phyloP scores from a whole-genome alignment of 306 rosid species.

The Pterocarpus santalinus region DNA sequence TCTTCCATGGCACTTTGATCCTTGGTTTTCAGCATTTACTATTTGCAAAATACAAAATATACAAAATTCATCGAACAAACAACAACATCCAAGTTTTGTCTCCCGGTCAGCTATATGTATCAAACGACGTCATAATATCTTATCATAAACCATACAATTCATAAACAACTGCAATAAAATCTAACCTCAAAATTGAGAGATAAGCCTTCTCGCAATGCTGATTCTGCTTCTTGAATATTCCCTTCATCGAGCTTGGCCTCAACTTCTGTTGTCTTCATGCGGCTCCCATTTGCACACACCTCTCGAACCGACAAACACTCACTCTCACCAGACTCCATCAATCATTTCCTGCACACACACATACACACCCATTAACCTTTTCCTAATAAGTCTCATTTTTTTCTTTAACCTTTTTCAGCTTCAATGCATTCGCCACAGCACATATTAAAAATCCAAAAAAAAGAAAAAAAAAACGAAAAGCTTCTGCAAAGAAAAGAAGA shows the following conservation, averaged over 20 bases:
- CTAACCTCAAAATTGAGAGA: slow-evolving; percentile 87
- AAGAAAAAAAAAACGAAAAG: neutral
- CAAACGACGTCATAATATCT: neutral
- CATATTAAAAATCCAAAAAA: neutral
- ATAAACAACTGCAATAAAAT: neutral
- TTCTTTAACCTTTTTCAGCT: neutral
- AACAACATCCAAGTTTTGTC: neutral
- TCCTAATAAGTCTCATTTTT: slow-evolving; percentile 17
- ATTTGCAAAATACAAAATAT: neutral
- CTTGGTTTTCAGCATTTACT: neutral
- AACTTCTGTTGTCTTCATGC: slow-evolving; percentile 65
- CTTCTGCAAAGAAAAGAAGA: neutral
- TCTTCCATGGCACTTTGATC: neutral
- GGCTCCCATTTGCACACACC: slow-evolving; percentile 74
- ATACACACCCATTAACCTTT: slow-evolving; percentile 24
- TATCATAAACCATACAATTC: neutral
- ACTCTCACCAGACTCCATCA: slow-evolving; percentile 65
- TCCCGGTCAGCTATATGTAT: neutral
- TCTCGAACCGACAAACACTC: slow-evolving; percentile 56
- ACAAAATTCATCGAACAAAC: neutral
- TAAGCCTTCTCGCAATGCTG: slow-evolving; percentile 83
- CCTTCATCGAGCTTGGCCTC: slow-evolving; percentile 93
- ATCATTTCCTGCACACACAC: slow-evolving; percentile 46
- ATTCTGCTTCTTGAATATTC: slow-evolving; percentile 89
- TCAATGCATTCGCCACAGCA: neutral